Evolutionary conservation across 805 yeast genomes (phyloP).

Genomic region (Scheffersomyces spartinae): DNA sequence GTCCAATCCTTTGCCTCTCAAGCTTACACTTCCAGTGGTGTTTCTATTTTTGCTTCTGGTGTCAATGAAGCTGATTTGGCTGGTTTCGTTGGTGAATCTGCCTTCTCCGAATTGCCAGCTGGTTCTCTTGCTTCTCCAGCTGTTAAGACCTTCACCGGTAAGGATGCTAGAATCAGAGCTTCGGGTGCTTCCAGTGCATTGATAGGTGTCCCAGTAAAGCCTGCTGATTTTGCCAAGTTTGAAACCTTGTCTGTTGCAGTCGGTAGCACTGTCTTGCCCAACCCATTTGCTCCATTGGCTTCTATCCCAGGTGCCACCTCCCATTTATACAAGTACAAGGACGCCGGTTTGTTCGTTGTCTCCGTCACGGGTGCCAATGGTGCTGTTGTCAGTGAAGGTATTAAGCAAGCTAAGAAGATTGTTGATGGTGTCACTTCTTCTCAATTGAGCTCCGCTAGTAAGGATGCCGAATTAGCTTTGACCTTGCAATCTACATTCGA

Average conservation of each 20-base stretch:
- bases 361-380: constrained; percentile 51
- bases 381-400: constrained; percentile 44
- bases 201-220: constrained; percentile 68
- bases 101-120: constrained; percentile 49
- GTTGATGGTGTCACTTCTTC: constrained; percentile 26
- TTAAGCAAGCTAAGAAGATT: constrained; percentile 44
- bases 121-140: constrained; percentile 40
- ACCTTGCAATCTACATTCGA: constrained; percentile 30
- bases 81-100: constrained; percentile 54
- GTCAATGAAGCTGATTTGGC: constrained; percentile 61
- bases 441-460: constrained; percentile 43
- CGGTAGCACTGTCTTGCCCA: constrained; percentile 47
- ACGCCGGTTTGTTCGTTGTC: constrained; percentile 72
- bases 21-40: constrained; percentile 59
- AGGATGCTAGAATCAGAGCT: constrained; percentile 54
- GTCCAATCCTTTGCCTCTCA: constrained; percentile 54
- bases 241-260: constrained; percentile 63
- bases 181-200: constrained; percentile 61
- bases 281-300: constrained; percentile 39
- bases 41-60: constrained; percentile 64
- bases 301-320: constrained; percentile 37
- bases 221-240: constrained; percentile 52
- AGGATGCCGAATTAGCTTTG: constrained; percentile 28
- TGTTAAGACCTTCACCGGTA: constrained; percentile 45
- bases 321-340: constrained; percentile 53